phyloP scores from a whole-genome alignment of 495 filamentous ascomycete genomes.

The Penicillium lagena region DNA sequence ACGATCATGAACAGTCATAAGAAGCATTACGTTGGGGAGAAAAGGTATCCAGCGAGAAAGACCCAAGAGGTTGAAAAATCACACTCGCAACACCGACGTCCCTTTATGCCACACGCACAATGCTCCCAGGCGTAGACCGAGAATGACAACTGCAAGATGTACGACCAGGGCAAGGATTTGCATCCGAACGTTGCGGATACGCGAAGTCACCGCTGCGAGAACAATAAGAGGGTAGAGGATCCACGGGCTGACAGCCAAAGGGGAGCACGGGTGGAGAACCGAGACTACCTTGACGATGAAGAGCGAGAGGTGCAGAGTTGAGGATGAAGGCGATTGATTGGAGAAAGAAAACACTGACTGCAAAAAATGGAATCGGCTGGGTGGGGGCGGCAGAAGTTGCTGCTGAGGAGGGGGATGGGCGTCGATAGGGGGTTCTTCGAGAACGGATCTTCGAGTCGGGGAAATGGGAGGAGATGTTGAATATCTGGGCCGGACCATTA shows the following conservation, averaged over 20 bases:
- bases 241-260: conserved; percentile 51
- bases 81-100: neutral
- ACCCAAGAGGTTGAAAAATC: neutral
- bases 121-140: conserved; percentile 23
- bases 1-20: conserved; percentile 4
- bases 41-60: too few relatives aligned
- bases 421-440: conserved; percentile 21
- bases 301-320: conserved; percentile 30
- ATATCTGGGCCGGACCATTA: conserved; percentile 31
- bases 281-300: conserved; percentile 53
- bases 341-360: conserved; percentile 20
- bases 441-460: conserved; percentile 10
- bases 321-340: conserved; percentile 8
- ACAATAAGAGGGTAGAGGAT: conserved; percentile 55
- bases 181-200: conserved; percentile 13
- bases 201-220: conserved; percentile 50
- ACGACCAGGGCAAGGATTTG: conserved; percentile 20
- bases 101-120: conserved; percentile 29
- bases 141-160: conserved; percentile 25
- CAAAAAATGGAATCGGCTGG: conserved; percentile 20
- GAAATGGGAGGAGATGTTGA: conserved; percentile 18
- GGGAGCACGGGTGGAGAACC: conserved; percentile 52
- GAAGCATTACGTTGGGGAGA: neutral
- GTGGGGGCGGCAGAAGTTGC: conserved; percentile 53
- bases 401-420: conserved; percentile 28